A percentile compares a stretch with the other conserved stretches of the same genome.
Conservation (phyloP, 768 basidiomycete genomes). For the Rhizopogon rudus region DNA sequence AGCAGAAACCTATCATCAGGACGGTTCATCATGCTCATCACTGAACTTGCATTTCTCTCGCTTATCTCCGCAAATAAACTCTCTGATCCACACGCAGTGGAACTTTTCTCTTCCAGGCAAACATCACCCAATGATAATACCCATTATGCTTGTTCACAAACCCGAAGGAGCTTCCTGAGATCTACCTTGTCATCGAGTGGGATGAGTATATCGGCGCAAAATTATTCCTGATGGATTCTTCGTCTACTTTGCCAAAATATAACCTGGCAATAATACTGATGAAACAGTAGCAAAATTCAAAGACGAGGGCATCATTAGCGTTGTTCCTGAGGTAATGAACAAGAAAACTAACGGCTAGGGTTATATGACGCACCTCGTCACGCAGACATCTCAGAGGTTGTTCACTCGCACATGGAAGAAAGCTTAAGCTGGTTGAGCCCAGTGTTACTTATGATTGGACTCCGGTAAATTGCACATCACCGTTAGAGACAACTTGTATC, state of each 20-base stretch:
- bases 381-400: slow-evolving; percentile 92
- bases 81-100: too few species aligned
- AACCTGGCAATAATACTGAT: slow-evolving; percentile 92
- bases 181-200: too few species aligned
- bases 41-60: too few species aligned
- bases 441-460: slow-evolving; percentile 72
- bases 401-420: slow-evolving; percentile 98
- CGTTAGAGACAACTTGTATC: slow-evolving; percentile 97
- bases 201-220: slow-evolving; percentile 85
- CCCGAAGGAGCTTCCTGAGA: too few species aligned
- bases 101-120: too few species aligned
- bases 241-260: slow-evolving; percentile 98
- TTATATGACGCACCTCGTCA: slow-evolving; percentile 74
- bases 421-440: slow-evolving; percentile 72
- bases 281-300: slow-evolving; percentile 97
- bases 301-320: slow-evolving; percentile 95
- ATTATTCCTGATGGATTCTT: slow-evolving; percentile 98
- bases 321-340: slow-evolving; percentile 63
- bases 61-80: too few species aligned
- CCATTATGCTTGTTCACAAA: too few species aligned
- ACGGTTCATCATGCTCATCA: too few species aligned
- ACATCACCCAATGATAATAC: too few species aligned
- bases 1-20: too few species aligned
- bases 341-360: background rate
- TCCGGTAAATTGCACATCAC: slow-evolving; percentile 84